Evolutionary conservation across 441 rosid species (phyloP).

Genomic region (Dalechampia spathulata): DNA sequence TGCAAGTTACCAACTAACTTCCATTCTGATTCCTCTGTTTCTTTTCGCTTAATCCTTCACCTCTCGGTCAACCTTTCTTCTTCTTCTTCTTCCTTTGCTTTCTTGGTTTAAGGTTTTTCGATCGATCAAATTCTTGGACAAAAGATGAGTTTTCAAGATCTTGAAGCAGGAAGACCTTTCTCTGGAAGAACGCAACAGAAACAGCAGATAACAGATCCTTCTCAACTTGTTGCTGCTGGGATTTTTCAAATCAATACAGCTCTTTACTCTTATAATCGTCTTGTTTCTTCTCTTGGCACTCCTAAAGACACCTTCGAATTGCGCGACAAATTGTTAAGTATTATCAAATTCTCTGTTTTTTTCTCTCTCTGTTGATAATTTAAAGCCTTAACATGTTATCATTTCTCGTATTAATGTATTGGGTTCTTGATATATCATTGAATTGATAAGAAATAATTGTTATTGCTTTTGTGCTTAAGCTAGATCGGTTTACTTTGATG

Average conservation of each 20-base stretch:
- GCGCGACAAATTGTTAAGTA: constrained; percentile 57
- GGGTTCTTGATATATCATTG: too few relatives aligned
- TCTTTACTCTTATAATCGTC: constrained; percentile 61
- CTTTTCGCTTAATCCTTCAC: too few relatives aligned
- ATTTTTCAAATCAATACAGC: constrained; percentile 78
- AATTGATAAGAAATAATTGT: too few relatives aligned
- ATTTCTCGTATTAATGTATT: background rate
- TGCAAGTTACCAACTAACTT: too few relatives aligned
- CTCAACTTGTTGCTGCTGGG: constrained; percentile 71
- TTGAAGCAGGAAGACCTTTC: constrained; percentile 43
- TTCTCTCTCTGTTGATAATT: background rate
- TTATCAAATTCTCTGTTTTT: background rate
- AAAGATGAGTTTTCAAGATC: constrained; percentile 71
- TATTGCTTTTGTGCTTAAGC: background rate
- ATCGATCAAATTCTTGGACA: background rate
- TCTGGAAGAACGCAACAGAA: constrained; percentile 6
- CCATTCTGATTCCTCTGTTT: too few relatives aligned
- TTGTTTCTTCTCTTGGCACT: constrained; percentile 69
- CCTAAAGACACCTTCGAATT: constrained; percentile 67
- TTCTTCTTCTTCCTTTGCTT: background rate
- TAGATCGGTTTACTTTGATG: background rate
- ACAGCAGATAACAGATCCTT: constrained; percentile 28
- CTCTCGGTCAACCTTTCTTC: too few relatives aligned
- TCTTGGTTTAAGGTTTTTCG: too few relatives aligned
- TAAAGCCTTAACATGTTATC: background rate